Conservation (phyloP, 164 flowering plant species). For the Platanus orientalis region DNA sequence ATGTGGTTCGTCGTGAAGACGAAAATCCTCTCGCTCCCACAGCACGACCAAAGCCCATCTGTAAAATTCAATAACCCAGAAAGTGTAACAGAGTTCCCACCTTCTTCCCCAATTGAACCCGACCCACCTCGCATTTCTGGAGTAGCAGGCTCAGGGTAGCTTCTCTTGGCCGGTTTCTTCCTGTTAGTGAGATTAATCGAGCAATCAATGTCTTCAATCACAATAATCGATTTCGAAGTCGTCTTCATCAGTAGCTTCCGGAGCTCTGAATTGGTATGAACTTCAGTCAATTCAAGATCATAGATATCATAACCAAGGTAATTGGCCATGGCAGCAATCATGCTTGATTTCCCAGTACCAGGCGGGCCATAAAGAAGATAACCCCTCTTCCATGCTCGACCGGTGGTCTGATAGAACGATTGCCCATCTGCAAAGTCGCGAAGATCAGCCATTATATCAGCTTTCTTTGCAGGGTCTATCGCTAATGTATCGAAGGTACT, state of each 20-base stretch:
- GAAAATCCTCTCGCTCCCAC: constrained; percentile 85
- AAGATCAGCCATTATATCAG: constrained; percentile 57
- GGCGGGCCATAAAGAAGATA: constrained; percentile 78
- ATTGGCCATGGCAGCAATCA: constrained; percentile 92
- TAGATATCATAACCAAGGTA: constrained; percentile 64
- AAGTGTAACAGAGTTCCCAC: constrained; percentile 57
- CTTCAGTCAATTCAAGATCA: constrained; percentile 77
- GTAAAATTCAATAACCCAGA: constrained; percentile 87
- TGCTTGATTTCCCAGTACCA: constrained; percentile 80
- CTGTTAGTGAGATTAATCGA: constrained; percentile 50
- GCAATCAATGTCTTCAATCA: constrained; percentile 87
- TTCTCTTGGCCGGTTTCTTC: constrained; percentile 19
- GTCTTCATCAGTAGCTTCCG: constrained; percentile 72
- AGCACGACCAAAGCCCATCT: constrained; percentile 91
- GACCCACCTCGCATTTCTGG: constrained; percentile 16
- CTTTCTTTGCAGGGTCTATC: constrained; percentile 59
- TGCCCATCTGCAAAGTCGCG: constrained; percentile 51
- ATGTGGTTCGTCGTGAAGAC: constrained; percentile 93
- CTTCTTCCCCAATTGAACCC: constrained; percentile 19
- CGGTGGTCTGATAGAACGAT: constrained; percentile 54
- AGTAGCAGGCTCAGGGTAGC: constrained; percentile 9
- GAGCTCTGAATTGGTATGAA: constrained; percentile 64
- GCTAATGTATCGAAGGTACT: constrained; percentile 80
- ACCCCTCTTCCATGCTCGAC: constrained; percentile 85
- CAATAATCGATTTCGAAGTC: constrained; percentile 70